Percentiles rank a stretch among this genome's conserved stretches.
phyloP scores from a whole-genome alignment of 257 asterid species.

The Solanum ossicruentum region DNA sequence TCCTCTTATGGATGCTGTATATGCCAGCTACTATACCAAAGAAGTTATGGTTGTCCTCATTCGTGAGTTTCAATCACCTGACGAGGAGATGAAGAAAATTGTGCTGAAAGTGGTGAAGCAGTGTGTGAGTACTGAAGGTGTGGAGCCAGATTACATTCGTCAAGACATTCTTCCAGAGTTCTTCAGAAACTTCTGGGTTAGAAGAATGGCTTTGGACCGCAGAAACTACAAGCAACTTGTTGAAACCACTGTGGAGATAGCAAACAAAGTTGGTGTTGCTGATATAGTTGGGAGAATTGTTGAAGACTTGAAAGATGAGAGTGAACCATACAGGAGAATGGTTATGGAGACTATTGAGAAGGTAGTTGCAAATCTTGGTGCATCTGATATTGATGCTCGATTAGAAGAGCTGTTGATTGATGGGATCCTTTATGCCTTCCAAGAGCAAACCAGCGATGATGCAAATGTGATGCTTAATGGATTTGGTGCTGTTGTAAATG shows the following conservation, averaged over 20 bases:
- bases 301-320: slow-evolving; percentile 82
- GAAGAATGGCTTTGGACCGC: slow-evolving; percentile 91
- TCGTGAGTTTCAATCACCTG: slow-evolving; percentile 91
- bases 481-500: slow-evolving; percentile 84
- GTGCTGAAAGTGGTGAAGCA: slow-evolving; percentile 92
- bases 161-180: slow-evolving; percentile 86
- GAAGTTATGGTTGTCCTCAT: slow-evolving; percentile 85
- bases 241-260: slow-evolving; percentile 85
- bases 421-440: slow-evolving; percentile 84
- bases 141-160: slow-evolving; percentile 70
- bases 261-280: slow-evolving; percentile 85
- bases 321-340: slow-evolving; percentile 92
- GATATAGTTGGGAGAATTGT: slow-evolving; percentile 83
- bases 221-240: slow-evolving; percentile 83
- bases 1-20: slow-evolving; percentile 91
- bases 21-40: slow-evolving; percentile 86
- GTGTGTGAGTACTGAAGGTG: slow-evolving; percentile 94
- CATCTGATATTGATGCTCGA: slow-evolving; percentile 82
- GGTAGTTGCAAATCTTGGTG: slow-evolving; percentile 84
- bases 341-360: slow-evolving; percentile 96
- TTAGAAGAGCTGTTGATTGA: slow-evolving; percentile 75
- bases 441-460: slow-evolving; percentile 91
- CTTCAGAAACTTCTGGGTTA: slow-evolving; percentile 84
- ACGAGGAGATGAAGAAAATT: slow-evolving; percentile 92
- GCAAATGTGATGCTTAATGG: slow-evolving; percentile 94